A percentile compares a stretch with the other conserved stretches of the same genome.
Evolutionary conservation across 1,284 basidiomycete species (phyloP).

Genomic region (Salmacisia buchloeana): DNA sequence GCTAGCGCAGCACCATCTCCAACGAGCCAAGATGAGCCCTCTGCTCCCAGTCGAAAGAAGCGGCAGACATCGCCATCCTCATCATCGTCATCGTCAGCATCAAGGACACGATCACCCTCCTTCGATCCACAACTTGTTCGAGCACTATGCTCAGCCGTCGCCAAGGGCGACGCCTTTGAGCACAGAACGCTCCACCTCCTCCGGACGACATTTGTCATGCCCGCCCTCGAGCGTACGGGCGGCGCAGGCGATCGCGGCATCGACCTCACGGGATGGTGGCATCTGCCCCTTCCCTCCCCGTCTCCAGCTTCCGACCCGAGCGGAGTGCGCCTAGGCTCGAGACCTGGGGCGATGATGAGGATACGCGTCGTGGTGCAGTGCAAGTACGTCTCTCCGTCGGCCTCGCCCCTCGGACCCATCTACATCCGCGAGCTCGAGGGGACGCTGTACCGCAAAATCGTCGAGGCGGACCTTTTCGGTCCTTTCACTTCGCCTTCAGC

Average conservation of each 20-base stretch:
- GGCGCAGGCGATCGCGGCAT: constrained; percentile 1
- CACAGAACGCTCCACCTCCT: background rate
- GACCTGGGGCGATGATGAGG: background rate
- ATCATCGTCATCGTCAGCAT: too few species aligned
- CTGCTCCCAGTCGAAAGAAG: too few species aligned
- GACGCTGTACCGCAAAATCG: background rate
- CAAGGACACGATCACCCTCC: too few species aligned
- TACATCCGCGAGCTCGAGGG: background rate
- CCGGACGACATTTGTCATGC: background rate
- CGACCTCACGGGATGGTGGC: constrained; percentile 8
- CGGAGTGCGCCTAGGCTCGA: background rate
- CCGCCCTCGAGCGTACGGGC: background rate
- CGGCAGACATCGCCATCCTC: too few species aligned
- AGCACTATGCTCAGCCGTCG: background rate
- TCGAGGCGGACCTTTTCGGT: background rate
- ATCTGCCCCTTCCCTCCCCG: background rate
- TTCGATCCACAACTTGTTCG: background rate
- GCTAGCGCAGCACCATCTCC: background rate
- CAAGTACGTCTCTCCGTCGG: background rate
- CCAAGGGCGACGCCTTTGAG: constrained; percentile 5
- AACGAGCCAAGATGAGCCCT: too few species aligned
- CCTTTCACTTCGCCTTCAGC: too few species aligned
- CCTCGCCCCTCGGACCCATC: background rate
- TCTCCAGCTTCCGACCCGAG: background rate
- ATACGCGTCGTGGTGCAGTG: background rate